These are phyloP conservation scores for Lithocarpus polystachyus DNA, from an alignment of 306 rosid genomes.

Conservation along the genomic window DNA sequence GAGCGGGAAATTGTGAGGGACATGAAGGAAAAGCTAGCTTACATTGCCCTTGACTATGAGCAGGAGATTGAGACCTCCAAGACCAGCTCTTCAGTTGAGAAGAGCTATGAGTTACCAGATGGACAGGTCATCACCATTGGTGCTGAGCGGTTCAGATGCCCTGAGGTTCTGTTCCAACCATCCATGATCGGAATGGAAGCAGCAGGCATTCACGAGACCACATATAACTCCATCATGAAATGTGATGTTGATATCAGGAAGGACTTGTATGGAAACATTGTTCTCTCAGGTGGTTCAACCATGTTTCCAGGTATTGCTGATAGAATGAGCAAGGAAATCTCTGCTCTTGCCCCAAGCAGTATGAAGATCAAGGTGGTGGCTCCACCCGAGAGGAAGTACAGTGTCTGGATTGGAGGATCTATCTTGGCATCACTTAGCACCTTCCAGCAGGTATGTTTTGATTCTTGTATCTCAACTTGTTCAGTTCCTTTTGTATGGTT, in stretches of 20 bases:
- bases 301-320: conserved; percentile 98
- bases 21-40: conserved; percentile 90
- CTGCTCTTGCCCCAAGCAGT: conserved; percentile 98
- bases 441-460: conserved; percentile 87
- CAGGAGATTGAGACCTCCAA: conserved; percentile 87
- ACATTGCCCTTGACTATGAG: conserved; percentile 89
- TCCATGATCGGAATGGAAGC: conserved; percentile 98
- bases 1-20: conserved; percentile 99
- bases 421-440: conserved; percentile 99
- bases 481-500: background rate
- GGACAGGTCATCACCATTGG: conserved; percentile 98
- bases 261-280: conserved; percentile 95
- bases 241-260: conserved; percentile 98
- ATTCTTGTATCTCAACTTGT: background rate
- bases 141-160: conserved; percentile 97
- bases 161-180: conserved; percentile 96
- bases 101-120: conserved; percentile 95
- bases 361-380: conserved; percentile 99
- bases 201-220: conserved; percentile 97
- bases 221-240: conserved; percentile 99
- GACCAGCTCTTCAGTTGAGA: conserved; percentile 94
- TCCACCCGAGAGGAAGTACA: conserved; percentile 97
- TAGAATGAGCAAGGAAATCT: conserved; percentile 96
- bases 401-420: conserved; percentile 99
- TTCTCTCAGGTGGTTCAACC: conserved; percentile 97